phyloP scores from a whole-genome alignment of 441 rosid genomes.

The Populus hybrid region DNA sequence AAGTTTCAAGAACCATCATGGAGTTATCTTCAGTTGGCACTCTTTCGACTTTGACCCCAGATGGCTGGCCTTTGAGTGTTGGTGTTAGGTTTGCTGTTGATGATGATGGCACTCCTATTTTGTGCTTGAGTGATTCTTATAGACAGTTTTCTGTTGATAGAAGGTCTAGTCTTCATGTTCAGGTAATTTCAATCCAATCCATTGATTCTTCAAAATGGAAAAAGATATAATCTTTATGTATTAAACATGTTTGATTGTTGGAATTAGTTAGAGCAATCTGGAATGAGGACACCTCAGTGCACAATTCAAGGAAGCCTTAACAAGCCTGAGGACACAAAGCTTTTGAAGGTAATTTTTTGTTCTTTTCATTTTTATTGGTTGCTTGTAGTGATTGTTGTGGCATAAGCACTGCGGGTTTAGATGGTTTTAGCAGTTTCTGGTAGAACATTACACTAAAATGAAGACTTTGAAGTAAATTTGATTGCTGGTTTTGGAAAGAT shows the following conservation, averaged over 20 bases:
- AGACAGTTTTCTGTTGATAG: conserved; percentile 39
- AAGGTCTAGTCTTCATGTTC: conserved; percentile 88
- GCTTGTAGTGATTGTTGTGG: not conserved
- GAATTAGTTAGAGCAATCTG: conserved; percentile 76
- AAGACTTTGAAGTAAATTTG: not conserved
- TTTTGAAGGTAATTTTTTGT: conserved; percentile 43
- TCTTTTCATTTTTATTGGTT: not conserved
- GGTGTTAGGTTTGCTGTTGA: conserved; percentile 90
- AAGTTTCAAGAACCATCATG: conserved; percentile 83
- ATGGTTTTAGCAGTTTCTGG: not conserved
- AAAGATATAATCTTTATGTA: not conserved
- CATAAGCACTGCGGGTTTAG: not conserved
- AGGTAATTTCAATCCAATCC: conserved; percentile 37
- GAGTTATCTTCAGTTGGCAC: conserved; percentile 78
- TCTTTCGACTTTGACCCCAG: conserved; percentile 60
- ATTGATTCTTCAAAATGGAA: not conserved
- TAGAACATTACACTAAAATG: not conserved
- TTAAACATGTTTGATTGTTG: conserved; percentile 12
- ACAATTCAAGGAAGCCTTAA: conserved; percentile 77
- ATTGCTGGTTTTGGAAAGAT: not conserved
- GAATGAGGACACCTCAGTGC: conserved; percentile 83
- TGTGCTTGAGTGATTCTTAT: conserved; percentile 47
- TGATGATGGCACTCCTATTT: conserved; percentile 69
- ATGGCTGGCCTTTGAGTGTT: conserved; percentile 77
- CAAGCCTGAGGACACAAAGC: conserved; percentile 50